Evolutionary conservation across 208 protist genomes (phyloP).

Genomic region (Trypanosoma brucei): DNA sequence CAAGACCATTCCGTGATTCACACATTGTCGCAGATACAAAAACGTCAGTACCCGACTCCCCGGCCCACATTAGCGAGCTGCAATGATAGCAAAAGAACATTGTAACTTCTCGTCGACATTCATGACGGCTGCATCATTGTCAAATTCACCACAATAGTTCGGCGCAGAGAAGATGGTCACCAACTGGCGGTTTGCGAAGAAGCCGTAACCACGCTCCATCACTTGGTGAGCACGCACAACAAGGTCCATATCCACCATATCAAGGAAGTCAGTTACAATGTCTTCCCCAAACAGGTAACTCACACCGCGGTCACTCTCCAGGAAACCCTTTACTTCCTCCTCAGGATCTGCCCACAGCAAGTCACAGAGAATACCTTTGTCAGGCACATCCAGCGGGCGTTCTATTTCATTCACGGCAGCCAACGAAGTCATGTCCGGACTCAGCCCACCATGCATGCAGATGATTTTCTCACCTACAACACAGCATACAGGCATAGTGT

Average conservation of each 20-base stretch:
- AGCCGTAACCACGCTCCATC: constrained; percentile 99
- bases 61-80: neutral
- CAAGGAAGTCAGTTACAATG: constrained; percentile 97
- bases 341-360: constrained; percentile 99
- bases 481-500: constrained; percentile 96
- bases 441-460: constrained; percentile 98
- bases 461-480: constrained; percentile 99
- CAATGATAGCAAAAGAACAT: neutral
- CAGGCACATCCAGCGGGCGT: constrained; percentile 98
- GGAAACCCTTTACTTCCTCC: constrained; percentile 60
- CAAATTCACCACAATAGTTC: constrained; percentile 99
- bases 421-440: constrained; percentile 89
- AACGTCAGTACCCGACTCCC: neutral
- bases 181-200: constrained; percentile 97
- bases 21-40: neutral
- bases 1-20: too few species aligned
- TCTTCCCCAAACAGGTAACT: constrained; percentile 97
- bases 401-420: constrained; percentile 89
- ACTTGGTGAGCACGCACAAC: constrained; percentile 99
- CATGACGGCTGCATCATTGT: constrained; percentile 99
- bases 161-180: constrained; percentile 99
- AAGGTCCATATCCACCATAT: constrained; percentile 97
- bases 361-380: constrained; percentile 98
- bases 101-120: constrained; percentile 87
- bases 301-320: constrained; percentile 86